These are phyloP conservation scores for Neurospora terricola DNA, from an alignment of 495 filamentous ascomycete species.

Conservation along the genomic window DNA sequence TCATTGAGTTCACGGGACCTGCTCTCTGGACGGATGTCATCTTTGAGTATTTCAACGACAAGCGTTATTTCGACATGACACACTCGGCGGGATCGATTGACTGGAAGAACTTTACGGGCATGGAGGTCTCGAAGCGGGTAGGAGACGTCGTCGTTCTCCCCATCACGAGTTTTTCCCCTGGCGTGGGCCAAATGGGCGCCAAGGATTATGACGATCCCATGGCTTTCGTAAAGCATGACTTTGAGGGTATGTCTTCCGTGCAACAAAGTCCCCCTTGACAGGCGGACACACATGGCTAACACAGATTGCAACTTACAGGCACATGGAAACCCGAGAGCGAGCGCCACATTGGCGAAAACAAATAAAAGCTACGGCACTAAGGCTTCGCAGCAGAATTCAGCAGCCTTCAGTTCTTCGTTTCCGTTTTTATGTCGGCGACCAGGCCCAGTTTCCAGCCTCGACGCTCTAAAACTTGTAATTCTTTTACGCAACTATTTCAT, in stretches of 20 bases:
- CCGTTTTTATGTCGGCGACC: not conserved
- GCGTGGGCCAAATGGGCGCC: conserved; percentile 89
- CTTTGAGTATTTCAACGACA: conserved; percentile 89
- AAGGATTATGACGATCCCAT: conserved; percentile 84
- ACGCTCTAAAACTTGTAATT: not conserved
- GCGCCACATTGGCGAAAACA: conserved; percentile 45
- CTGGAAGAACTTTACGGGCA: conserved; percentile 82
- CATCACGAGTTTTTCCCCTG: conserved; percentile 95
- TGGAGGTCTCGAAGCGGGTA: conserved; percentile 71
- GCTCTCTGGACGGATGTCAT: conserved; percentile 90
- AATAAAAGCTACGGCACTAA: conserved; percentile 2
- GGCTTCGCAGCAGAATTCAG: not conserved
- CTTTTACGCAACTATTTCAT: not conserved
- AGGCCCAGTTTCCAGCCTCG: not conserved
- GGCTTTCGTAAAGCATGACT: conserved; percentile 96
- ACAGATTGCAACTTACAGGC: conserved; percentile 34
- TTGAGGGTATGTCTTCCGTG: conserved; percentile 58
- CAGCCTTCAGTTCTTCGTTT: not conserved
- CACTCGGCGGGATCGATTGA: conserved; percentile 64
- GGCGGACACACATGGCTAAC: conserved; percentile 6
- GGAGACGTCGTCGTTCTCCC: conserved; percentile 90
- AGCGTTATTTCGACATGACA: conserved; percentile 74
- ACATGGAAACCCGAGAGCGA: conserved; percentile 71
- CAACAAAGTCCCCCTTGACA: not conserved
- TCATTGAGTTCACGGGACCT: conserved; percentile 95